Base-by-base conservation (phyloP, 495 filamentous ascomycete species). In the Saxophila tyrrhenica region DNA sequence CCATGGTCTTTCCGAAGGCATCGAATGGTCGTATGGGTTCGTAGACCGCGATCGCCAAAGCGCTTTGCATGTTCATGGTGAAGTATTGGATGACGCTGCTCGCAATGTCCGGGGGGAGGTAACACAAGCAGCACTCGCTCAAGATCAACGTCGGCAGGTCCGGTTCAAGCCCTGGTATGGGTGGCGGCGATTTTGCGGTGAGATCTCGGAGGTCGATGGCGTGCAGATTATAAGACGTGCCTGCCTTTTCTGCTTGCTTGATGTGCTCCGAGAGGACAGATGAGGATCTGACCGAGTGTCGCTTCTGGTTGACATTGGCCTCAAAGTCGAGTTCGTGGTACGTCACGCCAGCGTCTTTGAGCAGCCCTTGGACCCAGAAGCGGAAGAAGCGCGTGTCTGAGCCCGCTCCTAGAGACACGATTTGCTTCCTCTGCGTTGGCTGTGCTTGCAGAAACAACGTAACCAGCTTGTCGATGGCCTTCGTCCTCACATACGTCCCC, bases 291-390 rank as follows among this genome's bases (percentile, higher is more conserved):
- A 51, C 15, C 1, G n/a, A 25, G 29, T 9, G 39, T 13, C 55
- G 54, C 32, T 61, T 61, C n/a, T 41, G 59, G 20, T 49, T 51
- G 44, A 57, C 55, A 29, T 90, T 89, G 41, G 78, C 68, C 0
- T 85, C 73, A 66, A 97, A 98, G 69, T 97, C 92, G 57, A 98
- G 72, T 67, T 98, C 92, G 65, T 97, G 89, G 67, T 97, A 98
- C 51, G 81, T 62, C 25, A 96, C 65, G 42, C 55, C 55, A 43
- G 39, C 56, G 51, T 50, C 49, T 50, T 22, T 50, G 9, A 19
- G 16, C 15, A 29, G 20, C 8, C 25, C 17, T 63, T 17, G 25
- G 7, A 56, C 56, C 32, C 81, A 70, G 41, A 90, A 73, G 21
- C 88, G 83, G 57, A 94, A 86, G 61, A 78, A 82, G 19, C 92